Conservation (phyloP, 1,284 basidiomycete genomes). For the Cystobasidiaceae sp. region DNA sequence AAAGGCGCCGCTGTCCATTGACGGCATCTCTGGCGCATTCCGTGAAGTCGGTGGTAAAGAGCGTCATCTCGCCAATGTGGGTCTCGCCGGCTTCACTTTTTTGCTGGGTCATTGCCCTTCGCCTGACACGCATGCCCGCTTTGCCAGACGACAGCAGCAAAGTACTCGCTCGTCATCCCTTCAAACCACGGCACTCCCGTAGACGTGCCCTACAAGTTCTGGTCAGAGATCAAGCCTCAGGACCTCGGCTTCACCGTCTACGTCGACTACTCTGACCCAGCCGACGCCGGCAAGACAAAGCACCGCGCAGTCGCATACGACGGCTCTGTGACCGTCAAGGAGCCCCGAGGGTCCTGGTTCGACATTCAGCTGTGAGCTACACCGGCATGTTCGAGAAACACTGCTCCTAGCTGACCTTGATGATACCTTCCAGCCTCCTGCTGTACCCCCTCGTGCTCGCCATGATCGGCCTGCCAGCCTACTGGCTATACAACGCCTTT, state of each 20-base stretch:
- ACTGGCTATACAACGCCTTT: constrained; percentile 36
- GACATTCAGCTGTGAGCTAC: constrained; percentile 37
- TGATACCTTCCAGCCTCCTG: constrained; percentile 29
- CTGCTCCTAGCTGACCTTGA: neutral
- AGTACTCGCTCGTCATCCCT: constrained; percentile 22
- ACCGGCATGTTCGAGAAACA: no score
- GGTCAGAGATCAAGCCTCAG: constrained; percentile 38
- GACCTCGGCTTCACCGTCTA: constrained; percentile 39
- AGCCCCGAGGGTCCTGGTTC: constrained; percentile 37
- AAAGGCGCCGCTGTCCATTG: constrained; percentile 29
- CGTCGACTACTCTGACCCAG: constrained; percentile 35
- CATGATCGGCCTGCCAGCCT: constrained; percentile 27
- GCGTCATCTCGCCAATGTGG: constrained; percentile 33
- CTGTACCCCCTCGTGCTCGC: constrained; percentile 33
- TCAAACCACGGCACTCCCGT: constrained; percentile 2
- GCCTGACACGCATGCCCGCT: neutral
- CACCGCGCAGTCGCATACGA: constrained; percentile 35
- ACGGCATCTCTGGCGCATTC: constrained; percentile 33
- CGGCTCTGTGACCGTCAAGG: constrained; percentile 34
- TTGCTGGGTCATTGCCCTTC: neutral
- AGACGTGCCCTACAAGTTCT: constrained; percentile 21
- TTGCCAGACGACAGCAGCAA: constrained; percentile 6
- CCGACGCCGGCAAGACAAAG: constrained; percentile 24
- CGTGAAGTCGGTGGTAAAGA: constrained; percentile 35
- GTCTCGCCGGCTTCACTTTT: neutral